Evolutionary conservation across 1,284 basidiomycete genomes (phyloP), one percentile per base, ranked within the genome.

Genomic region (Leccinum angustisporum): DNA sequence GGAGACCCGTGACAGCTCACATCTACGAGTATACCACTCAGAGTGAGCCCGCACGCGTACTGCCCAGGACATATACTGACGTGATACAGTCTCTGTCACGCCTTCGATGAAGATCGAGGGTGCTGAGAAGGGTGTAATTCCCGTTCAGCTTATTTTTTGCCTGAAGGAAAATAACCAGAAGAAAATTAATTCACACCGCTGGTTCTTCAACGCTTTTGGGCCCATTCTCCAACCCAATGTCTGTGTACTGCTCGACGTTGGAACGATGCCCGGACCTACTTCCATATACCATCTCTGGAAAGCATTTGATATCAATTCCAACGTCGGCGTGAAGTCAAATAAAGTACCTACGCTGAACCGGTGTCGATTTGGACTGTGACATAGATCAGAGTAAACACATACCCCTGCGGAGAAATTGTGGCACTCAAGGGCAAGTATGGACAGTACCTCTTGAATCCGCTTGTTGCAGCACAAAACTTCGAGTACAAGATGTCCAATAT

Each of bases 401-500:
- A n/a, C n/a, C n/a, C 97, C 5, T 97, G 95, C 72, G 95, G 95
- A n/a, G 95, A 97, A 79, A 97, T 97, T 59, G 93, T 96, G 30
- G 94, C 95, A 1, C 80, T 95, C 65, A 96, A 95, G 77, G 94
- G 94, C 53, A 91, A 87, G 76, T 92, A 83, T 69, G 90, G 88
- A 54, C 77, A 78, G 71, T 90, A 91, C 72, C 80, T 95, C 61
- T 71, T 93, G 67, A 97, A 93, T 70, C 95, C 95, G 0, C 80
- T 95, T 1, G 90, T 92, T 18, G 94, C 94, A 5, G 92, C 94
- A 16, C 94, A 96, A 79, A 95, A 96, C 74, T 96, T 96, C 65
- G 95, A 97, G 78, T 98, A 98, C 80, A 97, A 97, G 83, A 96
- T 97, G 91, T 91, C 87, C 56, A 96, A 95, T 71, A 95, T 96